A percentile compares a stretch with the other conserved stretches of the same genome.
phyloP scores from a whole-genome alignment of 495 filamentous ascomycete genomes.

The Podospora comata region DNA sequence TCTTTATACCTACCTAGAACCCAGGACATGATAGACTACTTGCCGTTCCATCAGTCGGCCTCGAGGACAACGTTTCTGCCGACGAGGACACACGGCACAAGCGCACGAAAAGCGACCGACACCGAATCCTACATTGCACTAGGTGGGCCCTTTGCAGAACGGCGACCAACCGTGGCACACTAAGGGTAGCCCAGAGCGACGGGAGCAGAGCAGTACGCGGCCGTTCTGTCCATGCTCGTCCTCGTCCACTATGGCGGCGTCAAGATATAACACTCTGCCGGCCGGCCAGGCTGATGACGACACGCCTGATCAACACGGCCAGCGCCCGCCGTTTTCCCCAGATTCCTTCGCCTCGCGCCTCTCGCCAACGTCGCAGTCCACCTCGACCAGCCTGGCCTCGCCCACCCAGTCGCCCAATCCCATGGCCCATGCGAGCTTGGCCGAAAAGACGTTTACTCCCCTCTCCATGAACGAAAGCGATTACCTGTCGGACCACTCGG shows the following conservation, averaged over 20 bases:
- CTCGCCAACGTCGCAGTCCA: slow-evolving; percentile 22
- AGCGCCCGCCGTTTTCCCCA: slow-evolving; percentile 4
- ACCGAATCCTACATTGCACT: slow-evolving; percentile 17
- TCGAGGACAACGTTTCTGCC: not conserved
- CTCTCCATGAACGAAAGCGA: slow-evolving; percentile 43
- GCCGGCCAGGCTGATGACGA: slow-evolving; percentile 30
- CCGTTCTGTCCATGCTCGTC: slow-evolving; percentile 14
- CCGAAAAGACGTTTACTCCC: slow-evolving; percentile 43
- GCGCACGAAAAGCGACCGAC: not conserved
- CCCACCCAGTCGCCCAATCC: slow-evolving; percentile 21
- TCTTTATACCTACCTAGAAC: not conserved
- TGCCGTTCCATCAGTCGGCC: not conserved
- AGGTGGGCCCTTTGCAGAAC: not conserved
- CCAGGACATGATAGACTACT: not conserved
- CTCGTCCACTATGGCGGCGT: slow-evolving; percentile 29
- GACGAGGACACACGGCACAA: not conserved
- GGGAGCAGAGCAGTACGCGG: too few species aligned
- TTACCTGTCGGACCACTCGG: slow-evolving; percentile 24
- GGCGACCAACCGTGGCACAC: slow-evolving; percentile 3
- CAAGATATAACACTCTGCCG: slow-evolving; percentile 30
- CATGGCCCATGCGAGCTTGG: slow-evolving; percentile 31
- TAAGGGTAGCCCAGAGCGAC: not conserved
- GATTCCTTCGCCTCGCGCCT: slow-evolving; percentile 17
- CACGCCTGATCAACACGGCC: slow-evolving; percentile 5
- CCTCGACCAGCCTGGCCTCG: slow-evolving; percentile 24